Evolutionary conservation across 2,329 filamentous ascomycete species (phyloP).

Genomic region (Monosporascus sp.): DNA sequence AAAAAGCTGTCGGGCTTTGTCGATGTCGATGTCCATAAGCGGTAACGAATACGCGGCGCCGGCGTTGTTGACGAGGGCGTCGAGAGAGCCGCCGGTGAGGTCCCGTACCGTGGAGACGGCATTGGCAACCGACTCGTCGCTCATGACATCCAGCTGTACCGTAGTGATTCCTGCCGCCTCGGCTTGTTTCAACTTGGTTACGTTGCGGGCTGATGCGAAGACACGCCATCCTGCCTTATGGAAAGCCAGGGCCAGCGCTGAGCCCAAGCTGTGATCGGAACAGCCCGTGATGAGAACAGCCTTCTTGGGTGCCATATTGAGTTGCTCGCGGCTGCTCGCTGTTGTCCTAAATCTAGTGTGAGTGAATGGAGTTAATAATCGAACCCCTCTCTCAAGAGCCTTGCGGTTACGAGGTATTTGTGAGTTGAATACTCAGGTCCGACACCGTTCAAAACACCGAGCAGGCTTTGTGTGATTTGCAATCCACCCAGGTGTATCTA

Average conservation of each 20-base stretch:
- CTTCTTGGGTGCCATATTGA: conserved; percentile 1
- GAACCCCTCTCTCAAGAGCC: no score
- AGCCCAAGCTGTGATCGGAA: conserved; percentile 28
- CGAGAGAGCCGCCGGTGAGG: conserved; percentile 17
- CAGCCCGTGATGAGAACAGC: conserved; percentile 31
- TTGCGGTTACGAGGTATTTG: no score
- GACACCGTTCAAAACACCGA: no score
- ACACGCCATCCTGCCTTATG: conserved; percentile 20
- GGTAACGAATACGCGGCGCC: conserved; percentile 13
- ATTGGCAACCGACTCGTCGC: conserved; percentile 14
- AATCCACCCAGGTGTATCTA: no score
- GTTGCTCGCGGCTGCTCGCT: background rate
- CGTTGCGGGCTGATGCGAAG: conserved; percentile 25
- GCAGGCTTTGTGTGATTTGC: no score
- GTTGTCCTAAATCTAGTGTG: background rate
- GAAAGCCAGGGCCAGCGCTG: conserved; percentile 24
- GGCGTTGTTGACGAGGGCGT: conserved; percentile 27
- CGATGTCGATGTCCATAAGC: background rate
- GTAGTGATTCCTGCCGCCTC: conserved; percentile 14
- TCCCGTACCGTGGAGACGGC: conserved; percentile 10
- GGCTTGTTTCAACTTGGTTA: conserved; percentile 15
- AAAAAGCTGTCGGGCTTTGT: background rate
- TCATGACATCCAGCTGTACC: conserved; percentile 19
- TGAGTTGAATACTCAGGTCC: no score
- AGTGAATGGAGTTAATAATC: background rate